Evolutionary conservation across 441 rosid genomes (phyloP), one percentile per base, ranked within the genome.

Genomic region (Pelargonium fulgidum): DNA sequence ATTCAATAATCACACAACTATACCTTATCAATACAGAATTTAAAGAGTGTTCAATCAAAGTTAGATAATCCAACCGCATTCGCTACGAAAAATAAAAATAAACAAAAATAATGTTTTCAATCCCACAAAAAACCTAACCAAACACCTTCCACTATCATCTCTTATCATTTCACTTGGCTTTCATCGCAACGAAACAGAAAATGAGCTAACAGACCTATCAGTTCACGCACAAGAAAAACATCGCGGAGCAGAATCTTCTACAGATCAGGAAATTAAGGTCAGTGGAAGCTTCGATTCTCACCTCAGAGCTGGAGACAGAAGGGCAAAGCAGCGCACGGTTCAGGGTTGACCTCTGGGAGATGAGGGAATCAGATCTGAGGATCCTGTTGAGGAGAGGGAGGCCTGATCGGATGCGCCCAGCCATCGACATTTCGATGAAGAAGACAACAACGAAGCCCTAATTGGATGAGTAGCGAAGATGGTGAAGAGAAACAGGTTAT

Each of bases 361-460:
- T 54, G 17, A 78, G 20, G 19, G 85, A 73, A 44, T 85, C 82
- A 68, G 90, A 77, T 12, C 82, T 44, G 14, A 87, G 16, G 63
- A 82, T 22, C 76, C 73, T 82, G 70, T 76, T 73, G 78, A 87
- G 68, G 68, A 87, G 71, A 71, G 90, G 84, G 70, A 86, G 79
- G 64, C 80, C 80, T 75, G 88, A 89, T 87, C 96, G 82, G 78
- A 89, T 39, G 68, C 94, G 94, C 63, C 81, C 80, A 13, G 88
- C 84, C 81, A 86, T 76, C 66, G 94, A 89, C 85, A 85, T 84
- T 68, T 68, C 67, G 66, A 41, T 39, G 9, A 22, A 19, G 9
- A 8, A 26, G 17, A 45, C 4, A 17, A 12, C 44, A 24, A 56
- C 2, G 17, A 62, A 72, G 70, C 75, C 79, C 81, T 78, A 70